Evolutionary conservation across 208 protist genomes (phyloP), one percentile per base, ranked within the genome.

Genomic region (Wallacemonas rigidus): DNA sequence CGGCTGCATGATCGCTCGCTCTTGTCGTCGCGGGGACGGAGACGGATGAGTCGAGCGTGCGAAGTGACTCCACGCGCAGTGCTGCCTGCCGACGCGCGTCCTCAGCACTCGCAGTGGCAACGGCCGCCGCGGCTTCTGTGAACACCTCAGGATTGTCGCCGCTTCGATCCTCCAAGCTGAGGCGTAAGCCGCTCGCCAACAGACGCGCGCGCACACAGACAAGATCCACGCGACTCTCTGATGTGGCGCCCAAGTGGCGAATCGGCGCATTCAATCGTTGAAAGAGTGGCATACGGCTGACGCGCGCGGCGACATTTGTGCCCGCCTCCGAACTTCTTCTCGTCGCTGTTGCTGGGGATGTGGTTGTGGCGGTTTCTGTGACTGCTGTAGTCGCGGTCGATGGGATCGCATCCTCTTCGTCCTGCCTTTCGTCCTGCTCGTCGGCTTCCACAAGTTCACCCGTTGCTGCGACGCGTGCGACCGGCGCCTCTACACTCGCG

Each of bases 201-300:
- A 94, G 82, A 15, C 67, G 53, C 3, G 70, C 75, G 38, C 55
- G 40, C 9, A 87, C 76, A 70, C 89, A 91, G 26, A 91, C 79
- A 8, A 94, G 75, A 61, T 94, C 89, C 38, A 91, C 78, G 50
- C 89, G 86, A 15, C 45, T 81, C 62, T 89, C 80, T 12, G 82
- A 51, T 35, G 80, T 73, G 41, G 74, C 71, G 0, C 83, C 79
- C 56, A 85, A 86, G 75, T 80, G 79, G 15, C 83, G 76, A 7
- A 90, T 68, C 6, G 76, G 70, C 12, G 7, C 40, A 48, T 65
- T 65, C 12, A 50, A 11, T 4, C 60, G 60, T 41, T 50, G 41
- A 35, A 39, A 65, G 12, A 65, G 43, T 9, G 35, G 55, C 12
- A 67, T 43, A 47, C 64, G 64, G 15, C 43, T 4, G 9, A 36